These are phyloP conservation scores for Tilletia horrida DNA, from an alignment of 1,284 basidiomycete genomes.

Conservation along the genomic window DNA sequence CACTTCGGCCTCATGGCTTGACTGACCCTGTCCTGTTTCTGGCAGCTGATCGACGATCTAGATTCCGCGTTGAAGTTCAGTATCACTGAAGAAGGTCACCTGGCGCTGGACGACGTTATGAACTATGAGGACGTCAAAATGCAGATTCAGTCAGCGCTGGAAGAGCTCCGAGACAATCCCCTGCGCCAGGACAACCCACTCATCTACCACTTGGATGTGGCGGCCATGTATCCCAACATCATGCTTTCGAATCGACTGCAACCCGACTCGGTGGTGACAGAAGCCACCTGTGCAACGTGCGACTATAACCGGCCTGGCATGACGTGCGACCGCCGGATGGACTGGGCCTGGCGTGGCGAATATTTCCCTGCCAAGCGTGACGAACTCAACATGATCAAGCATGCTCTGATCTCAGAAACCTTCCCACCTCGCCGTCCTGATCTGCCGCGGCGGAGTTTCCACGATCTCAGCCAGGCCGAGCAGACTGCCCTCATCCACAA, in stretches of 20 bases:
- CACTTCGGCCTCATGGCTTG: neutral
- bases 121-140: slow-evolving; percentile 92
- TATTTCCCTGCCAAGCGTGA: slow-evolving; percentile 97
- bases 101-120: slow-evolving; percentile 75
- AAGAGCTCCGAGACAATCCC: slow-evolving; percentile 86
- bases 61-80: slow-evolving; percentile 87
- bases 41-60: slow-evolving; percentile 84
- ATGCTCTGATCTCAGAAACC: slow-evolving; percentile 88
- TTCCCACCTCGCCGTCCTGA: slow-evolving; percentile 80
- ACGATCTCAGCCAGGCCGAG: slow-evolving; percentile 79
- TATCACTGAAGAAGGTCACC: slow-evolving; percentile 80
- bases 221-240: slow-evolving; percentile 99
- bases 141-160: slow-evolving; percentile 74
- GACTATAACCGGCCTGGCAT: slow-evolving; percentile 97
- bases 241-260: slow-evolving; percentile 99
- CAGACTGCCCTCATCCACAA: slow-evolving; percentile 91
- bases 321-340: slow-evolving; percentile 85
- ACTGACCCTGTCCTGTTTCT: slow-evolving; percentile 8
- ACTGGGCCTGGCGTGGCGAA: slow-evolving; percentile 99
- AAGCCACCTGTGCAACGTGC: slow-evolving; percentile 94
- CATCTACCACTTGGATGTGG: slow-evolving; percentile 98
- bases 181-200: slow-evolving; percentile 83
- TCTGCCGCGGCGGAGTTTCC: slow-evolving; percentile 73
- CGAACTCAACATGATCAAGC: slow-evolving; percentile 98
- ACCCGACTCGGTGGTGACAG: slow-evolving; percentile 95